phyloP scores from a whole-genome alignment of 2,329 filamentous ascomycete species.

The Stachybotrys chlorohalonatus region DNA sequence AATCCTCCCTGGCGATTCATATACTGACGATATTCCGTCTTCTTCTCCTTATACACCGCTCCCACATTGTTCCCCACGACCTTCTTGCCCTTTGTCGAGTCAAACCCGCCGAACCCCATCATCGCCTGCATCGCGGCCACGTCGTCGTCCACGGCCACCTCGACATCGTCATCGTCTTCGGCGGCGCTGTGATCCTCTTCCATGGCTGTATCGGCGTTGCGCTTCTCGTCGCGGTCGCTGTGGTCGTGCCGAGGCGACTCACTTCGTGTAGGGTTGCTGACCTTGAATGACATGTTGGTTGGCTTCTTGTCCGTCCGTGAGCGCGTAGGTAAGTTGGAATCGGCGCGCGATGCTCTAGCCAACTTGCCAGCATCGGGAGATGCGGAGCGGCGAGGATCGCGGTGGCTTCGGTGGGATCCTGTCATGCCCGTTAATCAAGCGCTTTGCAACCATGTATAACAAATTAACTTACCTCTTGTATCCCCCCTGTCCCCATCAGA shows the following conservation, averaged over 20 bases:
- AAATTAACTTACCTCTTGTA: conserved; percentile 11
- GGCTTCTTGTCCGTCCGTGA: conserved; percentile 14
- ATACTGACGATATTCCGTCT: conserved; percentile 91
- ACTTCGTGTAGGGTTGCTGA: conserved; percentile 1
- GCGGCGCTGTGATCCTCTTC: conserved; percentile 16
- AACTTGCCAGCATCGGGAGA: conserved; percentile 18
- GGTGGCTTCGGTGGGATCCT: conserved; percentile 1
- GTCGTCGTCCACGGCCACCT: conserved; percentile 51
- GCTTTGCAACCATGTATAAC: neutral
- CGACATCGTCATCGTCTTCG: conserved; percentile 17
- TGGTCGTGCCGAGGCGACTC: conserved; percentile 5
- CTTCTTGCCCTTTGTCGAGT: conserved; percentile 80
- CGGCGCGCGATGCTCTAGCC: conserved; percentile 8
- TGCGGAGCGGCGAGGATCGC: conserved; percentile 21
- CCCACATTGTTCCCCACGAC: conserved; percentile 80
- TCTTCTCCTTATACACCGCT: conserved; percentile 83
- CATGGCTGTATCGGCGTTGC: conserved; percentile 11
- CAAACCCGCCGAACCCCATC: conserved; percentile 87
- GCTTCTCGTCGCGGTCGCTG: conserved; percentile 8
- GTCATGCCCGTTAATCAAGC: no score
- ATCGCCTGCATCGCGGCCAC: conserved; percentile 68
- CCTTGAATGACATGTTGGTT: conserved; percentile 25
- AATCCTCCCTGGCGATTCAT: conserved; percentile 83
- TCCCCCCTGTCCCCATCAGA: conserved; percentile 14
- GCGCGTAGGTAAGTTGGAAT: conserved; percentile 23